Conservation (phyloP, 2,329 filamentous ascomycete species). For the Hypoxylon sp. region DNA sequence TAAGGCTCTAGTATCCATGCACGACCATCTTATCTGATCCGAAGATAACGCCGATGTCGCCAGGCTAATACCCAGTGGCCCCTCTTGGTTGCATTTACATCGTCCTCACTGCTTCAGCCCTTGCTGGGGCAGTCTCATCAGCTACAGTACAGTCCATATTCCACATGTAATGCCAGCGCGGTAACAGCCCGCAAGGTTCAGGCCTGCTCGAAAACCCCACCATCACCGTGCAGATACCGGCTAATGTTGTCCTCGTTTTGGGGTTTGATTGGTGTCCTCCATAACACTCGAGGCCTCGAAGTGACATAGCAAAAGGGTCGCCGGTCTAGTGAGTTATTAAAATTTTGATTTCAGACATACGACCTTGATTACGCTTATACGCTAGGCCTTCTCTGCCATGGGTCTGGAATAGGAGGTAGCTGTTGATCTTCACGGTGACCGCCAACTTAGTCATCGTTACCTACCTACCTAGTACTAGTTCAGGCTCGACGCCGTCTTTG, state of each 20-base stretch:
- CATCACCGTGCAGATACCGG: conserved; percentile 11
- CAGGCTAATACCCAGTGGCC: conserved; percentile 34
- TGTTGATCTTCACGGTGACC: conserved; percentile 20
- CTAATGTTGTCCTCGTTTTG: conserved; percentile 23
- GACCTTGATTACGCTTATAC: conserved; percentile 12
- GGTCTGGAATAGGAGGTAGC: conserved; percentile 17
- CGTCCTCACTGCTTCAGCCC: conserved; percentile 26
- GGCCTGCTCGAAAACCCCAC: conserved; percentile 13
- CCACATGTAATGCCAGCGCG: conserved; percentile 7
- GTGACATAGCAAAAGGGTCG: conserved; percentile 15
- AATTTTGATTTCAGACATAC: conserved; percentile 1
- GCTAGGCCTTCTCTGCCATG: conserved; percentile 11
- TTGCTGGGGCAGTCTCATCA: conserved; percentile 12
- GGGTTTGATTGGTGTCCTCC: conserved; percentile 17
- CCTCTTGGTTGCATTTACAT: conserved; percentile 43
- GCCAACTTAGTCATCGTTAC: conserved; percentile 15
- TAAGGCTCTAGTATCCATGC: conserved; percentile 34
- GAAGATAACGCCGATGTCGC: conserved; percentile 64
- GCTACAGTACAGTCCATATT: conserved; percentile 13
- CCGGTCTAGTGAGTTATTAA: conserved; percentile 1
- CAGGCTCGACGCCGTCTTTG: conserved; percentile 3
- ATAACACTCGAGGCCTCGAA: conserved; percentile 11
- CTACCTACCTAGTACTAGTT: conserved; percentile 35
- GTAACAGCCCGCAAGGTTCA: conserved; percentile 15
- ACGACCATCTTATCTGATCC: conserved; percentile 66